Conservation (phyloP, 1,284 basidiomycete genomes). For the Austropuccinia psidii region DNA sequence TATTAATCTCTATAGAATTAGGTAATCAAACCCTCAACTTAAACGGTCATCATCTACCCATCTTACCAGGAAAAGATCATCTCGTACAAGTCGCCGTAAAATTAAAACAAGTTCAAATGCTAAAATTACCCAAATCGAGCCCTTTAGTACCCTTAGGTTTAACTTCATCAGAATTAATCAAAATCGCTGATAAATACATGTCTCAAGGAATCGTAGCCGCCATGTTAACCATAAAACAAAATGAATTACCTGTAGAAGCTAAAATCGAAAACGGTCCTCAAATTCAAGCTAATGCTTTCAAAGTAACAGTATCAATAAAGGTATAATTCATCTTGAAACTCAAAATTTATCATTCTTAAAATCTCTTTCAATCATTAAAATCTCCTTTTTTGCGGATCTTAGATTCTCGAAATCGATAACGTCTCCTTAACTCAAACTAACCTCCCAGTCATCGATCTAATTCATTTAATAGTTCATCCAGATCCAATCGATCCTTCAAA, state of each 20-base stretch:
- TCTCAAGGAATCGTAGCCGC: conserved; percentile 25
- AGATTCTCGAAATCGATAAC: conserved; percentile 30
- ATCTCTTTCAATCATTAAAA: neutral
- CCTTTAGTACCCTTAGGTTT: conserved; percentile 30
- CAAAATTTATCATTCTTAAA: neutral
- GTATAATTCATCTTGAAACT: neutral
- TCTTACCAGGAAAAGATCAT: neutral
- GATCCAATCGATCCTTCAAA: conserved; percentile 11
- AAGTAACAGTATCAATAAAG: conserved; percentile 29
- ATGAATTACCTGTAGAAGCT: conserved; percentile 3
- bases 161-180: conserved; percentile 13
- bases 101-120: conserved; percentile 28
- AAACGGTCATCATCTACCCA: conserved; percentile 19
- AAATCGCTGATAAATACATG: conserved; percentile 35
- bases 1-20: conserved; percentile 14
- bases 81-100: conserved; percentile 10
- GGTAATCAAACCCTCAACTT: neutral
- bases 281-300: conserved; percentile 10
- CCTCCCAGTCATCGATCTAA: conserved; percentile 7
- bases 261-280: neutral
- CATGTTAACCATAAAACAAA: conserved; percentile 17
- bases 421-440: conserved; percentile 4
- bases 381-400: neutral
- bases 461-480: conserved; percentile 29
- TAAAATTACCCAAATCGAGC: conserved; percentile 18